phyloP scores from a whole-genome alignment of 768 basidiomycete species.

The Serpula lacrymans region DNA sequence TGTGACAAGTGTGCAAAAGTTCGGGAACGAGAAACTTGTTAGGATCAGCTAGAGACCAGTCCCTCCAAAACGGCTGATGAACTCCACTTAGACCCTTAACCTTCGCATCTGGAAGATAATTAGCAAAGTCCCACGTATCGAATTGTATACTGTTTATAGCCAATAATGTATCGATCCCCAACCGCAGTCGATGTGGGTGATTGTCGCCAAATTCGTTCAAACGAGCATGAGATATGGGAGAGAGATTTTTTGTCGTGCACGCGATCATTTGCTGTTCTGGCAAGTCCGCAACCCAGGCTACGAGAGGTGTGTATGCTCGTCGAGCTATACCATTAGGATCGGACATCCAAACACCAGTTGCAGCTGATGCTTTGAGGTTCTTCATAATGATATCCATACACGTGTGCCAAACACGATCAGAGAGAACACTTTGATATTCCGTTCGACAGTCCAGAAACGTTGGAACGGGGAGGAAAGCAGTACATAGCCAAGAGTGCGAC shows the following conservation, averaged over 20 bases:
- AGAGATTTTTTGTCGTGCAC: constrained; percentile 5
- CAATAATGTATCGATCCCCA: constrained; percentile 3
- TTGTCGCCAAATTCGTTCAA: constrained; percentile 10
- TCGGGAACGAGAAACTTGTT: constrained; percentile 31
- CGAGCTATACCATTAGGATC: constrained; percentile 15
- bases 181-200: constrained; percentile 5
- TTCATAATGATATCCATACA: constrained; percentile 26
- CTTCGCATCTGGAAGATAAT: no score
- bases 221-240: constrained; percentile 7
- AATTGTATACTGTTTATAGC: no score
- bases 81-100: constrained; percentile 8
- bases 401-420: constrained; percentile 22
- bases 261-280: constrained; percentile 10
- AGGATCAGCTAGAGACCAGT: constrained; percentile 31
- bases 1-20: constrained; percentile 37
- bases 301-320: constrained; percentile 5
- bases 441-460: constrained; percentile 17
- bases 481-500: constrained; percentile 21
- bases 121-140: no score
- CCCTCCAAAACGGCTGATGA: constrained; percentile 29
- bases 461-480: constrained; percentile 26
- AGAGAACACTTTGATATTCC: constrained; percentile 22
- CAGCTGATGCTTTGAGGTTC: constrained; percentile 29
- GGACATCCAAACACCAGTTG: constrained; percentile 23
- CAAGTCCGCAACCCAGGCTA: constrained; percentile 9